phyloP scores from a whole-genome alignment of 148 eudicot genomes.

The Chenopodium formosanum region DNA sequence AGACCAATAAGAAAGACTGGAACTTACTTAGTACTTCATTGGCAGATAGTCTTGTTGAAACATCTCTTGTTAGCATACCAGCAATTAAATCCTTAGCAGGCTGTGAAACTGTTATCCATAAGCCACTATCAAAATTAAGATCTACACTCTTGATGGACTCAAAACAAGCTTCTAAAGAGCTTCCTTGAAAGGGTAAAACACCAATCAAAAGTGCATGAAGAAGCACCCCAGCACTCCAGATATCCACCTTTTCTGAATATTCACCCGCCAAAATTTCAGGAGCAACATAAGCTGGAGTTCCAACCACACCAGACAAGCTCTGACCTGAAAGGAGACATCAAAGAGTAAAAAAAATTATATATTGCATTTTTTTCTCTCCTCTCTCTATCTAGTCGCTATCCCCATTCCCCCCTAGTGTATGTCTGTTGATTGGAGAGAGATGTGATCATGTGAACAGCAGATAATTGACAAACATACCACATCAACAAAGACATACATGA shows the following conservation, averaged over 20 bases:
- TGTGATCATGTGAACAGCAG: too few relatives aligned
- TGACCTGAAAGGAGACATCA: constrained; percentile 39
- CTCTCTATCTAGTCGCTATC: neutral
- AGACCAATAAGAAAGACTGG: constrained; percentile 4
- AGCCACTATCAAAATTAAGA: constrained; percentile 37
- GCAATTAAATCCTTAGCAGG: constrained; percentile 51
- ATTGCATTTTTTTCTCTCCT: neutral
- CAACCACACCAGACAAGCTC: constrained; percentile 49
- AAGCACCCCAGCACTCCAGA: constrained; percentile 61
- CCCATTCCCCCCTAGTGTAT: neutral
- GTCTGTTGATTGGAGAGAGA: too few relatives aligned
- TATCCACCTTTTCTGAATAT: constrained; percentile 56
- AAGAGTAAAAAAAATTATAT: neutral
- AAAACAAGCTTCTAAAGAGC: constrained; percentile 42
- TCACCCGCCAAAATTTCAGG: constrained; percentile 51
- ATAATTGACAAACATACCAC: neutral
- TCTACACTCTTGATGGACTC: constrained; percentile 50
- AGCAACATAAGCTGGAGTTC: constrained; percentile 63
- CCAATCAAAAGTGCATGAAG: constrained; percentile 50
- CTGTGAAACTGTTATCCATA: constrained; percentile 45
- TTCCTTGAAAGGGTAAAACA: constrained; percentile 49
- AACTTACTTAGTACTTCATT: constrained; percentile 53
- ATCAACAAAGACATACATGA: neutral
- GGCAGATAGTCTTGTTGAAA: constrained; percentile 41
- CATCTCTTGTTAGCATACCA: constrained; percentile 54